Evolutionary conservation across 192 early-diverging fungal genomes (phyloP).

Genomic region (Mortierella antarctica): DNA sequence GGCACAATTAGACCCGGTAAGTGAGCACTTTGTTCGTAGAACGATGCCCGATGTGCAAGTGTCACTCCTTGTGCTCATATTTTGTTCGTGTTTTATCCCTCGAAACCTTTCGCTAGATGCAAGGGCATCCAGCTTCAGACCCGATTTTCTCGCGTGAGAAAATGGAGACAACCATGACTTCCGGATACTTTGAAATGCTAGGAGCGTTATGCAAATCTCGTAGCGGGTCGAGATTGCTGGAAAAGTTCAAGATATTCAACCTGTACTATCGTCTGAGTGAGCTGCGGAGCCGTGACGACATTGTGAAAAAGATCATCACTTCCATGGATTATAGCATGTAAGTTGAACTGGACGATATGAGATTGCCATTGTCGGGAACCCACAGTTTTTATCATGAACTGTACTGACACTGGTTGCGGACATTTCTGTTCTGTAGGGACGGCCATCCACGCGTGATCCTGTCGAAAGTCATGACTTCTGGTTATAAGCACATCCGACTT

Average conservation of each 20-base stretch:
- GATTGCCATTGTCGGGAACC: not conserved
- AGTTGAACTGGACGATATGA: not conserved
- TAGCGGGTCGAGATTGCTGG: constrained; percentile 77
- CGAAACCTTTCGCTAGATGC: constrained; percentile 41
- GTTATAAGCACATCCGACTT: constrained; percentile 81
- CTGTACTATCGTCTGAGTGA: constrained; percentile 84
- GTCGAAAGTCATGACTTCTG: constrained; percentile 87
- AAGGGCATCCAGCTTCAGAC: constrained; percentile 59
- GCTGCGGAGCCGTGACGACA: constrained; percentile 79
- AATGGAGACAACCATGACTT: constrained; percentile 76
- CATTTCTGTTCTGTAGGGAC: constrained; percentile 60
- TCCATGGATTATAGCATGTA: constrained; percentile 79
- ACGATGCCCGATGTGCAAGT: not conserved
- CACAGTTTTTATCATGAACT: not conserved
- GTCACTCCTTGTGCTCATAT: not conserved
- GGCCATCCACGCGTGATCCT: constrained; percentile 83
- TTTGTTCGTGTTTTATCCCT: not conserved
- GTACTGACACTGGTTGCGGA: not conserved
- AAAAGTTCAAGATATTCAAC: constrained; percentile 84
- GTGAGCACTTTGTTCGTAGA: not conserved
- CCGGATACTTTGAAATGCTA: constrained; percentile 84
- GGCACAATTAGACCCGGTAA: constrained; percentile 78
- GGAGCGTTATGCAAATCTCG: constrained; percentile 69
- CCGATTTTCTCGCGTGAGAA: constrained; percentile 79
- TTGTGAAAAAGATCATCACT: constrained; percentile 77